Conservation (phyloP, 1,139 yeast genomes). For the Diutina mesorugosa region DNA sequence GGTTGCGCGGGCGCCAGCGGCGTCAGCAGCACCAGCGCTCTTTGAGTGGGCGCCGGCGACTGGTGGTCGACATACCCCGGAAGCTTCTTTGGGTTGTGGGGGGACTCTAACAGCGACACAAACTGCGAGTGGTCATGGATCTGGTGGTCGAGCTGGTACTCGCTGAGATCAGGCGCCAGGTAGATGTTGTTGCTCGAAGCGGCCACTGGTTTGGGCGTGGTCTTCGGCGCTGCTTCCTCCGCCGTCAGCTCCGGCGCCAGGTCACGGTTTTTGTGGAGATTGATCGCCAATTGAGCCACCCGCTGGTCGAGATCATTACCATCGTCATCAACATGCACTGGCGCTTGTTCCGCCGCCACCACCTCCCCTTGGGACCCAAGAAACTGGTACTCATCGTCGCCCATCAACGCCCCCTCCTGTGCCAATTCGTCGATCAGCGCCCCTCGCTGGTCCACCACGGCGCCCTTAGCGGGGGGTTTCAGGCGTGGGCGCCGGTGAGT, state of each 20-base stretch:
- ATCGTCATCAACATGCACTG: neutral
- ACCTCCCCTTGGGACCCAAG: conserved; percentile 42
- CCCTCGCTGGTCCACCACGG: conserved; percentile 12
- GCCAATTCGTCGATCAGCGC: conserved; percentile 44
- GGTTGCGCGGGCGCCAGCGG: neutral
- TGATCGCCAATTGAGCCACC: neutral
- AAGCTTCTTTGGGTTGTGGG: conserved; percentile 12
- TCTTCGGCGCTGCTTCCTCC: neutral
- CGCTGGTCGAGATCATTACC: neutral
- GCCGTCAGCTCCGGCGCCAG: neutral
- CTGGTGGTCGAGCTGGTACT: conserved; percentile 30
- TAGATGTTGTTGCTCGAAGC: conserved; percentile 13
- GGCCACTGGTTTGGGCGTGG: neutral
- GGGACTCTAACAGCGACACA: conserved; percentile 20
- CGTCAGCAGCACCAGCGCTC: neutral
- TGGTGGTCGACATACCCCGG: neutral
- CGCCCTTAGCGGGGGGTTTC: conserved; percentile 9
- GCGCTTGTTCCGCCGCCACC: neutral
- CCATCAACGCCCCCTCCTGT: conserved; percentile 47
- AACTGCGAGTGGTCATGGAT: conserved; percentile 26
- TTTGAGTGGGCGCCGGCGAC: neutral
- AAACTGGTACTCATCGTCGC: conserved; percentile 40
- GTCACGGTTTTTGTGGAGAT: neutral
- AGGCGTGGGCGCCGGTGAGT: conserved; percentile 3
- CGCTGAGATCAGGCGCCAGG: conserved; percentile 36